Evolutionary conservation across 805 yeast species (phyloP), one percentile per base, ranked within the genome.

Genomic region (Hanseniaspora lachancei): DNA sequence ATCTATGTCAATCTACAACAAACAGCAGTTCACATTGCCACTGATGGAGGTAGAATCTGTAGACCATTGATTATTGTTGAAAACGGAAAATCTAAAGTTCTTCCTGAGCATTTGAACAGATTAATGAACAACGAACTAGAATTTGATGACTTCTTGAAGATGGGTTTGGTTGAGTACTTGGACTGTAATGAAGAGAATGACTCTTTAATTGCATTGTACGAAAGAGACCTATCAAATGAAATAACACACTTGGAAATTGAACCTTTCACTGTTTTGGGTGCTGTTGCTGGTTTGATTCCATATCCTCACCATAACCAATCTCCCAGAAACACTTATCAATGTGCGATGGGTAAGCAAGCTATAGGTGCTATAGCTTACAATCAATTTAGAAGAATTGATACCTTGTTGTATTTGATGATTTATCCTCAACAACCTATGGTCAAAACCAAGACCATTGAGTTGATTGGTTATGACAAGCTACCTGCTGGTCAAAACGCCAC

Each of bases 361-460:
- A 91, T 93, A 70, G 98, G 98, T 62, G 97, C 97, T 2, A 93
- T 93, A 70, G 96, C 95, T 12, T 93, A 93, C 68, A 93, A 93
- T 69, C 98, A 93, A 71, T 86, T 93, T 72, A 79, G 88, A 66
- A 82, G 98, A 69, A 91, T 93, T 61, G 98, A 93, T 66, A 93
- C 98, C 0, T 72, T 93, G 65, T 74, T 93, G 60, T 93, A 93
- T 66, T 75, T 93, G 60, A 86, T 93, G 96, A 95, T 89, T n/a
- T 93, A 93, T 66, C 98, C 98, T 5, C 97, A 93, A 71, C 97
- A 93, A 68, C 98, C 98, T 0, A 87, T 93, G 97, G 98, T 93
- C 29, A 93, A 93, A 72, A 89, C 97, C 4, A 87, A 89, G 68
- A 93, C 98, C 0, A 93, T 93, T 62, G 98, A 93, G 71, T 75